Evolutionary conservation across 2,329 filamentous ascomycete genomes (phyloP).

Genomic region (Calonectria pseudoturangicola): DNA sequence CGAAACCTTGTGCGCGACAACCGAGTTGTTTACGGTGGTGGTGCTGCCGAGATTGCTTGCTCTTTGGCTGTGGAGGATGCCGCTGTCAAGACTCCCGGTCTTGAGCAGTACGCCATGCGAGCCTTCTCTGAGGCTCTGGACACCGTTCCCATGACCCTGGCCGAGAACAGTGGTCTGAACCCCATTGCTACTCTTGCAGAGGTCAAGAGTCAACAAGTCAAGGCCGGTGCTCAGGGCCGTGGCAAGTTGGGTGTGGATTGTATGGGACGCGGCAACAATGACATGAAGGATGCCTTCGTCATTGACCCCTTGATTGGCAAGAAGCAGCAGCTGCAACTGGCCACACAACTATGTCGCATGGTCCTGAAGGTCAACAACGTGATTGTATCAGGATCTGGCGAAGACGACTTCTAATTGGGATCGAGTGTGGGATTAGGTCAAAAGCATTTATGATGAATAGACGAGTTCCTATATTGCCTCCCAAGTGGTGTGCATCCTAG

Average conservation of each 20-base stretch:
- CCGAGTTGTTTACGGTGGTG: conserved; percentile 97
- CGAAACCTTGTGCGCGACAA: conserved; percentile 97
- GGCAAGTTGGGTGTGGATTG: conserved; percentile 94
- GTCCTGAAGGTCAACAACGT: conserved; percentile 98
- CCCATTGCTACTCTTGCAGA: conserved; percentile 96
- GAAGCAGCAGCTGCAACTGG: conserved; percentile 95
- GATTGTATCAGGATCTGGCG: conserved; percentile 90
- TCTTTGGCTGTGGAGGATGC: conserved; percentile 96
- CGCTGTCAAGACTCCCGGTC: conserved; percentile 94
- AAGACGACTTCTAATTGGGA: conserved; percentile 84
- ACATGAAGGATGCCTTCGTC: conserved; percentile 98
- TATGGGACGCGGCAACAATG: conserved; percentile 95
- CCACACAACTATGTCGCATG: conserved; percentile 98
- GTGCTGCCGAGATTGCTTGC: conserved; percentile 97
- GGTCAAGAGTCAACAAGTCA: conserved; percentile 97
- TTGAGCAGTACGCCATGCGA: conserved; percentile 99
- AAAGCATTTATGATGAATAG: conserved; percentile 53
- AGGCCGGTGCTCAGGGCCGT: conserved; percentile 71
- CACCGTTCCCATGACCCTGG: conserved; percentile 93
- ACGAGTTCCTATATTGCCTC: conserved; percentile 38
- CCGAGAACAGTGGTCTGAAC: conserved; percentile 97
- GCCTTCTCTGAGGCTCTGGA: conserved; percentile 97
- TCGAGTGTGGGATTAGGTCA: conserved; percentile 52
- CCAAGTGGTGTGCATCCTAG: conserved; percentile 4
- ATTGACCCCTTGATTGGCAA: conserved; percentile 99